Percentiles rank a stretch among this genome's conserved stretches.
Evolutionary conservation across 306 rosid genomes (phyloP).

Genomic region (Luffa acutangula): DNA sequence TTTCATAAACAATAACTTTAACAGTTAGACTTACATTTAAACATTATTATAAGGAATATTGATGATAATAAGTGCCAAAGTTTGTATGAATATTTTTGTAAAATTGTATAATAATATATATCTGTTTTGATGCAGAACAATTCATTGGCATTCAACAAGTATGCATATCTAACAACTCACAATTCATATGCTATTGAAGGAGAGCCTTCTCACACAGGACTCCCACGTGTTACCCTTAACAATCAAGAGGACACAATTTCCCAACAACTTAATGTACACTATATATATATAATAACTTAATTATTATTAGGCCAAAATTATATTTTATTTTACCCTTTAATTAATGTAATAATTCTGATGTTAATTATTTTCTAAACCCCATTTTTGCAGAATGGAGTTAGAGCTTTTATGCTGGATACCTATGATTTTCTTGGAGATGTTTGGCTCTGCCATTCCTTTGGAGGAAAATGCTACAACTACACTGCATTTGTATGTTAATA

Average conservation of each 20-base stretch:
- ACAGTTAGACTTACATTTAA: no score
- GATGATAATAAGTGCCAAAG: no score
- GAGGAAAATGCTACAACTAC: slow-evolving; percentile 47
- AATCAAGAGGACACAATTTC: slow-evolving; percentile 73
- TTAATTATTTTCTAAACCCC: neutral
- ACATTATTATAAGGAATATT: no score
- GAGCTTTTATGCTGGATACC: slow-evolving; percentile 72
- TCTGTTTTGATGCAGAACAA: slow-evolving; percentile 33
- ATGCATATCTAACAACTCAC: slow-evolving; percentile 84
- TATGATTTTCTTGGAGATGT: slow-evolving; percentile 69
- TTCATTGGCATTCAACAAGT: slow-evolving; percentile 85
- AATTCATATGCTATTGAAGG: slow-evolving; percentile 67
- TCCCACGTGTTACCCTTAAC: slow-evolving; percentile 45
- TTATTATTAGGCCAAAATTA: no score
- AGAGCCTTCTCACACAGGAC: slow-evolving; percentile 50
- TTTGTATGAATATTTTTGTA: no score
- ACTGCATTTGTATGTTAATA: slow-evolving; percentile 76
- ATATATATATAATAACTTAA: no score
- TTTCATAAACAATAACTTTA: no score
- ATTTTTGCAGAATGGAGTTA: slow-evolving; percentile 57
- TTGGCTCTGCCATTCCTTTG: slow-evolving; percentile 86
- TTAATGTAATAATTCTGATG: neutral
- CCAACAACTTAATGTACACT: slow-evolving; percentile 62
- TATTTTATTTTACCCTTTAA: no score
- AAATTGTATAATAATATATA: no score